Evolutionary conservation across 2,329 filamentous ascomycete species (phyloP).

Genomic region (Trichophyton equinum): DNA sequence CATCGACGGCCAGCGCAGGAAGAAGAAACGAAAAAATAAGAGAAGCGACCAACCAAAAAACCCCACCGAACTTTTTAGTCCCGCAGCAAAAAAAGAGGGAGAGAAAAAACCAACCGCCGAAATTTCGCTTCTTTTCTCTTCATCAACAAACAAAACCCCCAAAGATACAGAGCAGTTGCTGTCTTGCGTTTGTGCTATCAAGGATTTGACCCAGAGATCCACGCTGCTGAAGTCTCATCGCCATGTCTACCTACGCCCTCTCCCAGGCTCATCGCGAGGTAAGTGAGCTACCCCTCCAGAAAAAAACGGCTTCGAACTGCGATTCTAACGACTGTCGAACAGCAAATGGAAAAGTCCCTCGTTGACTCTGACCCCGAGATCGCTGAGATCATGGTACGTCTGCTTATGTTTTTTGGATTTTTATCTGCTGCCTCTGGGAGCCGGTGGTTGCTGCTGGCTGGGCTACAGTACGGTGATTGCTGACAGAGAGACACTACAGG

Average conservation of each 20-base stretch:
- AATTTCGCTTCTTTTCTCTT: neutral
- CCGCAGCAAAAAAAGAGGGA: neutral
- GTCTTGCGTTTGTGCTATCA: neutral
- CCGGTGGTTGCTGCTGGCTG: neutral
- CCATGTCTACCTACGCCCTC: conserved; percentile 47
- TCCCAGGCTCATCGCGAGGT: conserved; percentile 55
- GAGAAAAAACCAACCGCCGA: conserved; percentile 1
- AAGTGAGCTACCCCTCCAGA: conserved; percentile 23
- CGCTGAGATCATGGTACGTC: conserved; percentile 82
- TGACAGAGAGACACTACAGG: conserved; percentile 38
- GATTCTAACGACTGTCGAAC: conserved; percentile 11
- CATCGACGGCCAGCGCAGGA: neutral
- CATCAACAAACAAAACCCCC: neutral
- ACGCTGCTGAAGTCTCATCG: conserved; percentile 11
- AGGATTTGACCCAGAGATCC: neutral
- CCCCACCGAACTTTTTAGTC: neutral
- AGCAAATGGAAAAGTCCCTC: conserved; percentile 95
- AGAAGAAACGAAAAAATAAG: neutral
- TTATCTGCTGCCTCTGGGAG: neutral
- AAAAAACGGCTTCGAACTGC: neutral
- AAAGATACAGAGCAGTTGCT: neutral
- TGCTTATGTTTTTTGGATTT: neutral
- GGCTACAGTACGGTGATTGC: neutral
- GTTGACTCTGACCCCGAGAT: conserved; percentile 88
- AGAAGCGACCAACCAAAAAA: neutral